Conservation (phyloP, 2,329 filamentous ascomycete genomes). For the Aspergillus brasiliensis region DNA sequence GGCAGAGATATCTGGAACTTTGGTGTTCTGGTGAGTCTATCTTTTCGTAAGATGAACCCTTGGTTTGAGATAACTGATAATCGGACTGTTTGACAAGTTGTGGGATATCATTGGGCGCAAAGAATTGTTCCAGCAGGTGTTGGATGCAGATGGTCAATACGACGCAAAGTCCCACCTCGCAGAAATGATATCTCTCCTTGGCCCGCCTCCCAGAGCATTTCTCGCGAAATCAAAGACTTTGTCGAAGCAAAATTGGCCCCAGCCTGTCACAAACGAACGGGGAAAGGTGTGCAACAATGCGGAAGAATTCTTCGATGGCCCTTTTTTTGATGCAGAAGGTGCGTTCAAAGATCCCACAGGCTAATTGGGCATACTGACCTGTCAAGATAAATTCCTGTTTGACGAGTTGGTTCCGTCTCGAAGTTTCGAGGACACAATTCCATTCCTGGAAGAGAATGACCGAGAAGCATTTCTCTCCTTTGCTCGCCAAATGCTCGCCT, state of each 20-base stretch:
- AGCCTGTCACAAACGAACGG: constrained; percentile 16
- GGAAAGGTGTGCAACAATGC: constrained; percentile 21
- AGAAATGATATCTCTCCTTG: constrained; percentile 44
- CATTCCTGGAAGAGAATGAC: constrained; percentile 32
- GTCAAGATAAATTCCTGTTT: constrained; percentile 27
- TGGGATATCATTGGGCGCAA: constrained; percentile 38
- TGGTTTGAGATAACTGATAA: no score
- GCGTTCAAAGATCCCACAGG: not conserved
- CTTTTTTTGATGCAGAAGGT: constrained; percentile 31
- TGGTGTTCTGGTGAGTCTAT: constrained; percentile 36
- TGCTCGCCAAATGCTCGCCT: constrained; percentile 37
- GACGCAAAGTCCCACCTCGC: constrained; percentile 39
- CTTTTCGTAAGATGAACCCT: no score
- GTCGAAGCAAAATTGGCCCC: constrained; percentile 18
- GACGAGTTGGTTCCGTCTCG: constrained; percentile 24
- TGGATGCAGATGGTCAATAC: constrained; percentile 33
- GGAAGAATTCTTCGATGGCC: constrained; percentile 25
- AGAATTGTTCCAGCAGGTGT: constrained; percentile 36
- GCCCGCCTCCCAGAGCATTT: constrained; percentile 35
- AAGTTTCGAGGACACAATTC: constrained; percentile 26
- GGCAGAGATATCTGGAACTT: constrained; percentile 44
- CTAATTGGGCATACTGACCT: constrained; percentile 14
- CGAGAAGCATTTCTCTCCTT: constrained; percentile 37
- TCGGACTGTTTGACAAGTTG: constrained; percentile 13
- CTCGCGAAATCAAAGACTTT: constrained; percentile 23